Conservation (phyloP, 2,329 filamentous ascomycete genomes). For the Phaeomoniella chlamydospora region DNA sequence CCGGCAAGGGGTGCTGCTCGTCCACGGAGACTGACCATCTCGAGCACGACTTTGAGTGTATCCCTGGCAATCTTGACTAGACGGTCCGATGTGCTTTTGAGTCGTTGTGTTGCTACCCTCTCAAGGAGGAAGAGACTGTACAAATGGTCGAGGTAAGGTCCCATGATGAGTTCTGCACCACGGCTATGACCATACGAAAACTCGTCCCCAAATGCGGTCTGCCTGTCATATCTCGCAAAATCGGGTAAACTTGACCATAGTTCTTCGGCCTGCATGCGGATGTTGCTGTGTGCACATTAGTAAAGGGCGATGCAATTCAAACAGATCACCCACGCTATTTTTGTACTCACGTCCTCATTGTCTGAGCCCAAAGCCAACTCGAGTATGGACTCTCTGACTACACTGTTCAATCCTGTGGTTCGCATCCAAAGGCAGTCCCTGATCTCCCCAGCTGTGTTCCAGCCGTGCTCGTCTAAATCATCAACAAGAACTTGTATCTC, state of each 20-base stretch:
- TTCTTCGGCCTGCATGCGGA: neutral
- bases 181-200: neutral
- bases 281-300: neutral
- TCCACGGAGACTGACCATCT: neutral
- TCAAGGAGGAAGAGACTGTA: neutral
- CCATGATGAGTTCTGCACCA: neutral
- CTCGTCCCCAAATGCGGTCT: neutral
- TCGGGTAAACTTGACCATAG: neutral
- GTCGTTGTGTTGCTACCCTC: neutral
- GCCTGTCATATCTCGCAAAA: neutral
- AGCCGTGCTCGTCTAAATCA: slow-evolving; percentile 14
- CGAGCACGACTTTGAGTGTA: neutral
- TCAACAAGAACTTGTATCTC: slow-evolving; percentile 12
- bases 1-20: neutral
- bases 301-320: neutral
- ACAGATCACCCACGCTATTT: too few species aligned
- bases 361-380: slow-evolving; percentile 13
- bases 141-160: slow-evolving; percentile 16
- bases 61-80: neutral
- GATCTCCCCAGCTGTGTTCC: slow-evolving; percentile 11
- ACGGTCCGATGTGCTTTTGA: neutral
- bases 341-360: neutral
- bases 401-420: slow-evolving; percentile 11
- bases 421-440: slow-evolving; percentile 6
- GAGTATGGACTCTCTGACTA: slow-evolving; percentile 18